Evolutionary conservation across 345 rosid genomes (phyloP), one percentile per base, ranked within the genome.

Genomic region (Brassica incana): DNA sequence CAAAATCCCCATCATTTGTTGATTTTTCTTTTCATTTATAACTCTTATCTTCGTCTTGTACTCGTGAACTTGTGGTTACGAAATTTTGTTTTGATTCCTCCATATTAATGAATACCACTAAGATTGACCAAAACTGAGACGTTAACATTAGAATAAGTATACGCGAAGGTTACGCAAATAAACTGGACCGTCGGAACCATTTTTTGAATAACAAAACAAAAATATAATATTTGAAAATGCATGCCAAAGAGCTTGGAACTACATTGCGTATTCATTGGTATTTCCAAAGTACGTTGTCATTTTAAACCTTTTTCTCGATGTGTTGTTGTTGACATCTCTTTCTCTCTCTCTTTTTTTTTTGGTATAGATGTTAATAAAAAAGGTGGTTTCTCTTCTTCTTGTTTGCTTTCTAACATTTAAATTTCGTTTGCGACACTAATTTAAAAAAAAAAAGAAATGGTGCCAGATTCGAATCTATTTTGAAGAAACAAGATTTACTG

Each of bases 11-110:
- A 60, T 74, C 66, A 63, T 50, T n/a, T 50, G 50, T 67, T 74
- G 65, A 74, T 25, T 74, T 61, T 50, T 65, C 18, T 50, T 50
- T 67, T 74, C 67, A 50, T 32, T 63, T 74, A 68, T 74, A 68
- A 48, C 16, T 48, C 79, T 36, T 65, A 45, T 50, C 4, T 69
- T 69, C 74, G 56, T 78, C 72, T 18, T 40, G 58, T 65, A 52
- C 72, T 54, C 27, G 65, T 10, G 8, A 68, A 74, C 75, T 74
- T 80, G 79, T 80, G 83, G 83, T 60, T 69, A 74, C 61, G 20
- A 74, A 74, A 2, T 36, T 3, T 67, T 11, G 8, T 25, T 8
- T 59, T 59, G 73, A 33, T 74, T 36, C 38, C 50, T 50, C 50
- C 16, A 27, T 11, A 12, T 63, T 61, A 63, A 63, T 69, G 27